Evolutionary conservation across 2,329 filamentous ascomycete species (phyloP), one percentile per base, ranked within the genome.

Genomic region (Phaeomoniella chlamydospora): DNA sequence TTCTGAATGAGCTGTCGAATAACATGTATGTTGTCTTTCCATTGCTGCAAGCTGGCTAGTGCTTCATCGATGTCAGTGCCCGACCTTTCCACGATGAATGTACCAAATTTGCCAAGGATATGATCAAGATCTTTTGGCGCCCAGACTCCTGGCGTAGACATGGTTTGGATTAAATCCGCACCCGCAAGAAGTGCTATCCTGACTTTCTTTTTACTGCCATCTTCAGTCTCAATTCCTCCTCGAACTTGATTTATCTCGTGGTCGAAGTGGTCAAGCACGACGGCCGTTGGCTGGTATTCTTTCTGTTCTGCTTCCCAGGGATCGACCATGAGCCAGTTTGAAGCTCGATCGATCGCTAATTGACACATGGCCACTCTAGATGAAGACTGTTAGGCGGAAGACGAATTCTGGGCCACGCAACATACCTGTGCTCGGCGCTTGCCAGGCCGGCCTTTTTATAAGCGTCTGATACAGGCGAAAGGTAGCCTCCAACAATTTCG

Each of bases 41-140:
- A 94, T 41, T 76, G 72, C 52, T 85, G 78, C 33, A 94, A 65
- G 31, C 74, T 79, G n/a, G 80, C 77, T 32, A 94, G 67, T 2
- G 87, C 86, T 51, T 92, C 82, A 43, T 93, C 82, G 34, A 92
- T 80, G 50, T 93, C 84, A 15, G 85, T 93, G 31, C 86, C 87
- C 29, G 77, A 78, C 41, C 88, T 75, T 65, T 94, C 82, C n/a
- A 92, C 71, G 40, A 88, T 81, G 54, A 92, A 86, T 18, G 80
- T 77, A 31, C 84, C 84, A 51, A 81, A 94, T 52, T 79, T 72
- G 33, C 82, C 77, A 14, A 94, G 65, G 40, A 94, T 94, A 48
- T 92, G 82, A 48, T 90, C 80, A 37, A 94, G 64, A 68, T 94
- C 88, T 43, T 78, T 72, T 33, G 76, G 68, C 35, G 79, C 81